phyloP scores from a whole-genome alignment of 345 rosid species.

The Populus deltoides region DNA sequence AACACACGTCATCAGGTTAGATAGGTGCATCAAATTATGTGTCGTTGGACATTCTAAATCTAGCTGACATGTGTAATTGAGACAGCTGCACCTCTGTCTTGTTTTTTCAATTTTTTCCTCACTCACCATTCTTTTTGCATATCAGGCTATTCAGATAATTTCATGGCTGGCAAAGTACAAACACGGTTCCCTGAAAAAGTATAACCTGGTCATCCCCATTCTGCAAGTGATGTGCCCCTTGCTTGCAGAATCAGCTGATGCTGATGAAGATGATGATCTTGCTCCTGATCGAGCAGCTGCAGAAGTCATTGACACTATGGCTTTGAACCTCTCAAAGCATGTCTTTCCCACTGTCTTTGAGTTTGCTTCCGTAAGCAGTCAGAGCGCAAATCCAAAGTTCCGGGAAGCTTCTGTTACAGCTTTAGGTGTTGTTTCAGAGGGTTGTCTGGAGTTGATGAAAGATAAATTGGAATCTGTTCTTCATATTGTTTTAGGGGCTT shows the following conservation, averaged over 20 bases:
- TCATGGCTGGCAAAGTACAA: conserved; percentile 99
- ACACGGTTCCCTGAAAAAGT: conserved; percentile 74
- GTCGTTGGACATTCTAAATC: conserved; percentile 2
- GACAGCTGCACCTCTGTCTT: background rate
- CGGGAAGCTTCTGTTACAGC: conserved; percentile 96
- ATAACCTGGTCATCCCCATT: conserved; percentile 74
- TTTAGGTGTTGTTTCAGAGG: conserved; percentile 93
- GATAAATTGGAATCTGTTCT: conserved; percentile 82
- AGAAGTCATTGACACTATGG: conserved; percentile 99
- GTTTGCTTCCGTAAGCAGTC: conserved; percentile 80
- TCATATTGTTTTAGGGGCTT: conserved; percentile 69
- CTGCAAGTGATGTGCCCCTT: conserved; percentile 97
- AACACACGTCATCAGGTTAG: conserved; percentile 83
- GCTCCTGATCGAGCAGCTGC: conserved; percentile 99
- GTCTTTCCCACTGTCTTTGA: conserved; percentile 75
- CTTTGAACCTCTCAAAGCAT: conserved; percentile 85
- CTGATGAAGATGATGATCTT: conserved; percentile 93
- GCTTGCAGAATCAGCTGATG: conserved; percentile 77
- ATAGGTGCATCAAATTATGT: conserved; percentile 30
- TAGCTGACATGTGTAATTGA: background rate
- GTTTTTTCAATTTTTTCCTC: conserved; percentile 9
- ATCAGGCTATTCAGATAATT: conserved; percentile 95
- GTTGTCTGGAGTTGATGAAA: conserved; percentile 81
- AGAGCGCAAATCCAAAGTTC: conserved; percentile 66
- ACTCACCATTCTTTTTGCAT: conserved; percentile 24